A percentile compares a stretch with the other conserved stretches of the same genome.
Conservation (phyloP, 2,329 filamentous ascomycete genomes). For the Fusarium sp. region DNA sequence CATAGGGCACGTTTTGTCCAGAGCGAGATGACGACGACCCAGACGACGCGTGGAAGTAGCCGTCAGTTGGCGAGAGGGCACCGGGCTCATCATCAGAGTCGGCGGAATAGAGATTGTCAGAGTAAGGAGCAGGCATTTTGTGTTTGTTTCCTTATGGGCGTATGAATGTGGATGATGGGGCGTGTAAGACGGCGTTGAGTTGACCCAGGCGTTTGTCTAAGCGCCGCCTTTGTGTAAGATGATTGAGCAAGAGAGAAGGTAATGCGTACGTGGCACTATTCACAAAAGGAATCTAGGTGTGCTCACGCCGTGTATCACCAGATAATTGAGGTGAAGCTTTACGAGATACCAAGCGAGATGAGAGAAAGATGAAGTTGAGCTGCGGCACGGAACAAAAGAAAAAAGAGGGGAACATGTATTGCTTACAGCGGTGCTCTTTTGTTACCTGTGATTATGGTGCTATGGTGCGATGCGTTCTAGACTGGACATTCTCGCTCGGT, state of each 20-base stretch:
- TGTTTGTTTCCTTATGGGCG: slow-evolving; percentile 3
- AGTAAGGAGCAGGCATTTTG: slow-evolving; percentile 59
- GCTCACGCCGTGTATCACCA: slow-evolving; percentile 4
- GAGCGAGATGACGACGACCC: slow-evolving; percentile 38
- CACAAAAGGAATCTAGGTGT: not conserved
- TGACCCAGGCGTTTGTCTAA: not conserved
- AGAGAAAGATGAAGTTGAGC: slow-evolving; percentile 8
- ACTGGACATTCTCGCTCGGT: slow-evolving; percentile 4
- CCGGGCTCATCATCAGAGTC: slow-evolving; percentile 52
- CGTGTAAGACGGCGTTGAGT: slow-evolving; percentile 19
- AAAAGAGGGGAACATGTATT: slow-evolving; percentile 24
- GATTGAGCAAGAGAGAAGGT: not conserved
- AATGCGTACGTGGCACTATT: slow-evolving; percentile 16
- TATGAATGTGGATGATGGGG: not conserved
- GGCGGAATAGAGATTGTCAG: slow-evolving; percentile 60
- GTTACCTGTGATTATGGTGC: not conserved
- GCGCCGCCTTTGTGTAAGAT: not conserved
- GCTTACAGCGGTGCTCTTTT: slow-evolving; percentile 9
- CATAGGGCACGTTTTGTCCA: slow-evolving; percentile 53
- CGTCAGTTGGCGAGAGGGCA: slow-evolving; percentile 62
- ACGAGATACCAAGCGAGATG: not conserved
- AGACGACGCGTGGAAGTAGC: slow-evolving; percentile 60
- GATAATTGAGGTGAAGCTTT: not conserved
- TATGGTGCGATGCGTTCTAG: not conserved
- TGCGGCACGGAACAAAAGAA: slow-evolving; percentile 7